Evolutionary conservation across 768 basidiomycete genomes (phyloP), one percentile per base, ranked within the genome.

Genomic region (Favolaschia claudopus): DNA sequence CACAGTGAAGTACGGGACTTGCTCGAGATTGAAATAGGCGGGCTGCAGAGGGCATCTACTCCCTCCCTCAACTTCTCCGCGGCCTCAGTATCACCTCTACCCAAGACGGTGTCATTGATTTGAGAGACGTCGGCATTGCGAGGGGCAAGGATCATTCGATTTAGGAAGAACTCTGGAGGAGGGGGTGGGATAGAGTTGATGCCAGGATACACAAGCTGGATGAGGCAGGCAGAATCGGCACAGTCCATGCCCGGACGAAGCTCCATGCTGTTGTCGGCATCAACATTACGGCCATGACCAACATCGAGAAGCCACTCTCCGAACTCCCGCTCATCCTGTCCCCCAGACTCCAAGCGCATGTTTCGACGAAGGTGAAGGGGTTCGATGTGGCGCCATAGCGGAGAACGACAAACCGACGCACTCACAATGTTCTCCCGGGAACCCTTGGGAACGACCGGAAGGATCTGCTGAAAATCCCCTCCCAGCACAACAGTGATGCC

Each of bases 71-170:
- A n/a, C n/a, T n/a, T n/a, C n/a, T n/a, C n/a, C n/a, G n/a, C n/a
- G n/a, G n/a, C n/a, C n/a, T n/a, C n/a, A n/a, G n/a, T n/a, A n/a
- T n/a, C n/a, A n/a, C n/a, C n/a, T n/a, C n/a, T n/a, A 5, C 62
- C 27, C 0, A 78, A 60, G 14, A 77, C 63, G 0, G 53, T 22
- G 10, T 58, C 3, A 44, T 78, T 79, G 45, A 82, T 62, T 12
- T 72, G 63, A 44, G 74, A 67, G 13, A 82, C 77, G 64, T 78
- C 74, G 62, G 59, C 55, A 64, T 82, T 80, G 12, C 69, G 61
- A 9, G 71, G 29, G 17, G 75, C 61, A 2, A 82, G 70, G 40
- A 83, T 79, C 10, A 67, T 73, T 0, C 72, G 69, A 3, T 78
- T 64, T 3, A 63, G 50, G 62, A 78, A 80, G 66, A 71, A 77